phyloP scores from a whole-genome alignment of 495 filamentous ascomycete genomes.

The Paragyromitra xinjiangensis region DNA sequence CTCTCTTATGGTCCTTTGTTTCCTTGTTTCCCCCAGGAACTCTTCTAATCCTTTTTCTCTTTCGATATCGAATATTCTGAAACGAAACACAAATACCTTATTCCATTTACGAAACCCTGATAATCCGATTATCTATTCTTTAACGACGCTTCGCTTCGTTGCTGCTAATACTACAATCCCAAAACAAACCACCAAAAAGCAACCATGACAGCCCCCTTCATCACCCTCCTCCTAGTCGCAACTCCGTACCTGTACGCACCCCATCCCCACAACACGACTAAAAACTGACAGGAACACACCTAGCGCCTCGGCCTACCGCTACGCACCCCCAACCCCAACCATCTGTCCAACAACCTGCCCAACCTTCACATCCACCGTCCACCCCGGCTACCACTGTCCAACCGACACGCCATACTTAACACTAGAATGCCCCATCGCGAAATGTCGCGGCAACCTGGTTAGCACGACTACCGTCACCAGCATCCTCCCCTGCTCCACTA shows the following conservation, averaged over 20 bases:
- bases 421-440: conserved; percentile 28
- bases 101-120: too few relatives aligned
- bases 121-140: too few relatives aligned
- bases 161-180: neutral
- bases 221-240: neutral
- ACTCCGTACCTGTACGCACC: conserved; percentile 19
- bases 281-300: conserved; percentile 2
- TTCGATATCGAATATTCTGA: neutral
- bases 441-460: neutral
- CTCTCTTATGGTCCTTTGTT: neutral
- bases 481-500: conserved; percentile 36
- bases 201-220: conserved; percentile 24
- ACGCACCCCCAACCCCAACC: conserved; percentile 1
- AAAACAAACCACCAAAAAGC: neutral
- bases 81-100: too few relatives aligned
- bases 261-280: neutral
- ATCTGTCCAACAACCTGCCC: conserved; percentile 42
- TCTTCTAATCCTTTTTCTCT: neutral
- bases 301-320: conserved; percentile 20
- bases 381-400: conserved; percentile 33
- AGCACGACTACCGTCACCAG: conserved; percentile 37
- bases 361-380: conserved; percentile 29
- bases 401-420: conserved; percentile 7
- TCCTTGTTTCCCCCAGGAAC: neutral
- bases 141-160: too few relatives aligned